These are phyloP conservation scores for Monilinia vaccinii-corymbosi DNA, from an alignment of 2,329 filamentous ascomycete species.

Conservation along the genomic window DNA sequence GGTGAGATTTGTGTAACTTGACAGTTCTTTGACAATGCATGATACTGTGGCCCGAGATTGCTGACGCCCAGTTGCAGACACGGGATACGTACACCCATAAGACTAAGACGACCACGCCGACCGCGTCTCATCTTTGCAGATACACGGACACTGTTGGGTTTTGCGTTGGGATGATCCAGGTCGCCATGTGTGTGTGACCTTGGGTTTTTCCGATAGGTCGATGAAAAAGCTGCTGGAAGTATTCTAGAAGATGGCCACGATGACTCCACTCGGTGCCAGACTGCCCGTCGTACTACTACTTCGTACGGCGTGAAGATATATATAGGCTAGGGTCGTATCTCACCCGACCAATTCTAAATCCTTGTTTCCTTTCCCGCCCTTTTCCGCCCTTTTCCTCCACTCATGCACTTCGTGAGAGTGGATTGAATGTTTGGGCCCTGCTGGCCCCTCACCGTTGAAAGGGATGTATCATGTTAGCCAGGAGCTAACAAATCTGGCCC, in stretches of 20 bases:
- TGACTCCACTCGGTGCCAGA: background rate
- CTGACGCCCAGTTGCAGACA: background rate
- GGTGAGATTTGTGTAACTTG: background rate
- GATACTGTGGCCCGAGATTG: conserved; percentile 2
- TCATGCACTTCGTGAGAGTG: no score
- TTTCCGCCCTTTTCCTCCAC: background rate
- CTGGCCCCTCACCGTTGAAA: background rate
- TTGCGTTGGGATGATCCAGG: background rate
- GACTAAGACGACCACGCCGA: background rate
- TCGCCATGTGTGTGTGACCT: background rate
- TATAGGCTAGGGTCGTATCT: background rate
- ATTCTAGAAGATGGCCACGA: background rate
- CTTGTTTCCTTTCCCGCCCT: background rate
- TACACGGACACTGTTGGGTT: background rate
- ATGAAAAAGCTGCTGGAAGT: background rate
- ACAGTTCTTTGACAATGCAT: background rate
- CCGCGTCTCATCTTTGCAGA: background rate
- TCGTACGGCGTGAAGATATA: background rate
- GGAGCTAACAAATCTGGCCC: background rate
- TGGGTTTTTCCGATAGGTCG: background rate
- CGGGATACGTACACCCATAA: background rate
- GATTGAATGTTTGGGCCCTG: no score
- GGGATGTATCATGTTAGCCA: background rate
- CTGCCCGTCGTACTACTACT: no score
- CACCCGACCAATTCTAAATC: background rate